Percentiles rank a stretch among this genome's conserved stretches.
phyloP scores from a whole-genome alignment of 805 yeast species.

The Saccharomycopsis sp. region DNA sequence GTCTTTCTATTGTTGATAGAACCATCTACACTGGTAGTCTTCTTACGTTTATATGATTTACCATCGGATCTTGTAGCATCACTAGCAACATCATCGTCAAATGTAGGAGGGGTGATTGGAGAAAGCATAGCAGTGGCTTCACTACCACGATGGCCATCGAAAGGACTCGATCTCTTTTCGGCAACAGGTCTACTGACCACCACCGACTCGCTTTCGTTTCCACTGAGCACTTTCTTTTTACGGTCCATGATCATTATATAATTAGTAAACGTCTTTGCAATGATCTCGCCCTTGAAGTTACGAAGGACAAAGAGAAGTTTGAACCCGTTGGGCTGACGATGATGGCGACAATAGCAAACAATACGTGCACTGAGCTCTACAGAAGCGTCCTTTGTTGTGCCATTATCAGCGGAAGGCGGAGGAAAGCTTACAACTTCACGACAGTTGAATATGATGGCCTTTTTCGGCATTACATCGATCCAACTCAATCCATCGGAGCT shows the following conservation, averaged over 20 bases:
- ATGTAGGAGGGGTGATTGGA: constrained; percentile 18
- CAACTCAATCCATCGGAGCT: constrained; percentile 73
- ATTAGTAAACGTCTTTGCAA: constrained; percentile 66
- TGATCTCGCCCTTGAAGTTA: constrained; percentile 49
- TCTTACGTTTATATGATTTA: neutral
- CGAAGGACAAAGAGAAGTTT: constrained; percentile 61
- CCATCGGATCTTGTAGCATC: too few relatives aligned
- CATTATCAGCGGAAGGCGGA: constrained; percentile 29
- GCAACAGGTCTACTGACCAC: neutral
- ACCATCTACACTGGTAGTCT: too few relatives aligned
- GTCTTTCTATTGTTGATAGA: neutral
- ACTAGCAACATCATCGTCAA: constrained; percentile 19
- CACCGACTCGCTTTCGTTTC: constrained; percentile 8
- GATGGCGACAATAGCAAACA: constrained; percentile 95
- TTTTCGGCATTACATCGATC: constrained; percentile 63
- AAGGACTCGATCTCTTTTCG: neutral
- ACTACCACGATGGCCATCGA: neutral
- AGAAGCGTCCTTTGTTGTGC: neutral
- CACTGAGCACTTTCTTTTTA: constrained; percentile 53
- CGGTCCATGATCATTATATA: constrained; percentile 92
- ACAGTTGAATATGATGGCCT: constrained; percentile 87
- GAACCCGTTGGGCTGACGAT: constrained; percentile 82
- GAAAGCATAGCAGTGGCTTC: neutral
- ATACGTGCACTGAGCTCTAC: constrained; percentile 62
- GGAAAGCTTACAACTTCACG: constrained; percentile 78